These are phyloP conservation scores for Ceratonia siliqua DNA, from an alignment of 306 rosid genomes.

Conservation along the genomic window DNA sequence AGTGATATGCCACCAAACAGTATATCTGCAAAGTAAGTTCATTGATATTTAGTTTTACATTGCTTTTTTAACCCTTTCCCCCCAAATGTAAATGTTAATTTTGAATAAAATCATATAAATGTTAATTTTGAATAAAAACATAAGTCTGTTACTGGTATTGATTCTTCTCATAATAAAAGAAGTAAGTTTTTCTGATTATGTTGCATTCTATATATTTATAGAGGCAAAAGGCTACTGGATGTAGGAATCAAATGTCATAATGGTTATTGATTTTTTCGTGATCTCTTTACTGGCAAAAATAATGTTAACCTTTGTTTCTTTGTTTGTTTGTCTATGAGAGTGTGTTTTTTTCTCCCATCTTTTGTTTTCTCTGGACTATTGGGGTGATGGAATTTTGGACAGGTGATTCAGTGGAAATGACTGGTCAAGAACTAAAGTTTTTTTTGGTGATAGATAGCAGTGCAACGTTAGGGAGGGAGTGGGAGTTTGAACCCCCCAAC, in stretches of 20 bases:
- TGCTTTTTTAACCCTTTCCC: background rate
- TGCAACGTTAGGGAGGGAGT: too few relatives aligned
- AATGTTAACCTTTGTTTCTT: background rate
- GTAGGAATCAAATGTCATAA: background rate
- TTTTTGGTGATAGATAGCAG: too few relatives aligned
- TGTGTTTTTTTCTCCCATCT: background rate
- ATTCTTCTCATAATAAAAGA: slow-evolving; percentile 7
- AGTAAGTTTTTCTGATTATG: slow-evolving; percentile 11
- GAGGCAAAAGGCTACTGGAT: background rate
- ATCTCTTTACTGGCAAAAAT: background rate
- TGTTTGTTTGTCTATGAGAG: background rate
- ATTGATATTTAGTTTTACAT: slow-evolving; percentile 22
- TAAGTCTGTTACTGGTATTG: background rate
- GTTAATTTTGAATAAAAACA: slow-evolving; percentile 9
- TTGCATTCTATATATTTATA: background rate
- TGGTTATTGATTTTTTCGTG: background rate
- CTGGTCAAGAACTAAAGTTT: background rate
- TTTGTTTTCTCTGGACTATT: background rate
- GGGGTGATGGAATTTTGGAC: background rate
- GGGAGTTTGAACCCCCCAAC: too few relatives aligned
- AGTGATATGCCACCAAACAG: slow-evolving; percentile 59
- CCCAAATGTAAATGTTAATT: background rate
- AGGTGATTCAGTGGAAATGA: background rate
- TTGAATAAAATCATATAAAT: slow-evolving; percentile 2
- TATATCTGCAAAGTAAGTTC: slow-evolving; percentile 53